Base-by-base conservation (phyloP, 176 grass and related monocot species). In the Aegilops tauschii region DNA sequence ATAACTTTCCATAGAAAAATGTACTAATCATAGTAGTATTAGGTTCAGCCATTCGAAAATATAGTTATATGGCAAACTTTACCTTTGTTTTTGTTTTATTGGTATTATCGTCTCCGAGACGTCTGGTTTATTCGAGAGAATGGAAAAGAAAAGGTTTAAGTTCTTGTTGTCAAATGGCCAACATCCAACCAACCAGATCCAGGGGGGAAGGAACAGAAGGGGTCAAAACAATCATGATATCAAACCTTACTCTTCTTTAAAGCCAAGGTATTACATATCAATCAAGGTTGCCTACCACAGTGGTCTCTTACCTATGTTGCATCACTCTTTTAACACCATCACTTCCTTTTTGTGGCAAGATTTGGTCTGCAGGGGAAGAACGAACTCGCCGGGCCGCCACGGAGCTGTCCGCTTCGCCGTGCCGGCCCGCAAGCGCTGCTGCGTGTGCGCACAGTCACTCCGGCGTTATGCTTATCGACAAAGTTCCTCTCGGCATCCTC, bases 301-400 rank as follows among this genome's bases (percentile, higher is more conserved):
- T 59, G 54, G 54, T 9, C 54, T 59, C 54, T 59, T 59, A 59
- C 54, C 54, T 21, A 59, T 58, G 80, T 39, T 12, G 49, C 27
- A 9, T 31, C 61, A 12, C 28, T 35, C 27, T 59, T 59, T 18
- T 69, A 80, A 87, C 45, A 68, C 81, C 45, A 59, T 21, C 6
- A 32, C 29, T 61, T 90, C 74, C 42, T 80, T 69, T 63, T 84
- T 76, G 44, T 87, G 80, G 79, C 64, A 83, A 90, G 50, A 52
- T 86, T 71, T 86, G 71, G 14, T 69, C 34, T 5, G 40, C 78
- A 77, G 70, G 65, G 23, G 27, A 47, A 49, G 54, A 5, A 56
- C n/a, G 54, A 56, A 56, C 17, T 76, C 65, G 65, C 58, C 84
- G 69, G 6, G 23, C 59, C 52, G 23, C 12, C n/a, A 70, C 52